Base-by-base conservation (phyloP, 139 green algal species). In the Volvox africanus region DNA sequence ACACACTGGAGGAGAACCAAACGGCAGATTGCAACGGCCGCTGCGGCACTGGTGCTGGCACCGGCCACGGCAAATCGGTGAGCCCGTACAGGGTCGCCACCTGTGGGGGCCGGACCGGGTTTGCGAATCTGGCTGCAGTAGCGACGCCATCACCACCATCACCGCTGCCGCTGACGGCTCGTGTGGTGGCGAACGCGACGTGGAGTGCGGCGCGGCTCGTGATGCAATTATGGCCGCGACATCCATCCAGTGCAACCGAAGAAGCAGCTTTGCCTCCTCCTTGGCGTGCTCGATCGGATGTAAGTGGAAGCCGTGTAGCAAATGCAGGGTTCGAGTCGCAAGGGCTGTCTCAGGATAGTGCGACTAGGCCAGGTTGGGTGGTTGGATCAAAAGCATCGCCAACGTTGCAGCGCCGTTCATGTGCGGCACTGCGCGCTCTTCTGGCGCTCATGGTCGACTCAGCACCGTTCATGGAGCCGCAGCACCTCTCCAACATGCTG, bases 401-500 rank as follows among this genome's bases (percentile, higher is more conserved):
- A 32, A 32, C 19, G 76, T 1, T 55, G 76, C 76, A 36, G 76
- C 76, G 3, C 18, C 82, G 82, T 2, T 50, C 86, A 26, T 24
- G 21, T 19, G 50, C 30, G 20, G 86, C 86, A 19, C 19, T 84
- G 86, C 50, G 86, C 0, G 73, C 50, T 2, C 69, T 89, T 44
- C 71, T 89, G 85, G 37, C 37, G 3, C 20, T 14, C 11, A 44
- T 83, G 32, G 50, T 75, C 5, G 71, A 44, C 6, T 44, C 30
- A 2, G 86, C 50, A 22, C 11, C 18, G 28, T 61, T 16, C 6
- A 55, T 90, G n/a, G 71, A 90, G 50, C 73, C 73, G 9, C 86
- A 90, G 73, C 71, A 90, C 71, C 24, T 90, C 28, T 90, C 86
- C 6, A 90, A 83, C 73, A 32, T 83, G 50, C 69, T 90, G 6